Base-by-base conservation (phyloP, 2,329 filamentous ascomycete genomes). In the Epichloe elymi region DNA sequence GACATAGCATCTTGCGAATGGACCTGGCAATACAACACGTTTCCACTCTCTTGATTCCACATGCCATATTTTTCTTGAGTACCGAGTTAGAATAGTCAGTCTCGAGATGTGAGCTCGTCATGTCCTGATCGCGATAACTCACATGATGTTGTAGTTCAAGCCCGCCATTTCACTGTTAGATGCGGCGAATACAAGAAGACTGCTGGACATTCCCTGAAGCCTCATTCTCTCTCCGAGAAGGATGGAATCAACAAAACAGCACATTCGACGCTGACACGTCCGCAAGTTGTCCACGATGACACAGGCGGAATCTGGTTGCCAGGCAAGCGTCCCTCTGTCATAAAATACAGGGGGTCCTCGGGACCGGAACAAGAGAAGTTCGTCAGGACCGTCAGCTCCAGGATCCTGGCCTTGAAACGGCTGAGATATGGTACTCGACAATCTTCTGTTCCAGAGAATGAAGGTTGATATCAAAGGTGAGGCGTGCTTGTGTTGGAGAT, bases 201-300 rank as follows among this genome's bases (percentile, higher is more conserved):
- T 4, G 5, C 53, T 54, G 8, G 60, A 63, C 14, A 62, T 43
- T 6, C 53, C 56, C 26, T 56, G 53, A 0, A 61, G 50, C n/a
- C 52, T 37, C 39, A 57, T 48, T 20, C 43, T 51, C 23, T 46
- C 46, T 6, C 57, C 59, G 3, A 53, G 49, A 26, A 63, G 37
- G n/a, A 47, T 37, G 30, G 20, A 46, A 52, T 15, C 52, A 46
- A 1, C 56, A 53, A 41, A 54, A 54, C 5, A 50, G 38, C 62
- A 59, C 6, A 58, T 46, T 2, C 51, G 51, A 11, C 63, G 59
- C 10, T 52, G 46, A 5, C 52, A 46, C 0, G 54, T 56, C 4
- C 43, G 33, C 2, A 65, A 39, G 30, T 65, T 55, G 17, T 63
- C 61, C 2, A 66, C 36, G 4, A 64, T 53, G 3, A 61, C 53